These are phyloP conservation scores for Colletotrichum lini DNA, from an alignment of 2,329 filamentous ascomycete species.

Conservation along the genomic window DNA sequence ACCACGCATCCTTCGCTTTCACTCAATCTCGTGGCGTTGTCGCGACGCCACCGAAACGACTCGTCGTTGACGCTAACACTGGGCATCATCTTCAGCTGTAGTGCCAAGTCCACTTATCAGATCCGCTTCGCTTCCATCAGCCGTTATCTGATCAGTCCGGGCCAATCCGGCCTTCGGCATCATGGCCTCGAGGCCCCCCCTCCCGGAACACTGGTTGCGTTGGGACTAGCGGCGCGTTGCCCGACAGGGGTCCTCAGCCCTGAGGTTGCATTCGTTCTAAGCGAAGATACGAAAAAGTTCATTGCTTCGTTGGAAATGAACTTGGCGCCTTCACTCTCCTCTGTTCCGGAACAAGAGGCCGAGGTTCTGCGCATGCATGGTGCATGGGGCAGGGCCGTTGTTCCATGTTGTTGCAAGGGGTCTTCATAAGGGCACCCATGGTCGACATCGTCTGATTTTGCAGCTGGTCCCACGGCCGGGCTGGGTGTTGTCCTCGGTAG, in stretches of 20 bases:
- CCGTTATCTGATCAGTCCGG: constrained; percentile 35
- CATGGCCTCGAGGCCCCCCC: neutral
- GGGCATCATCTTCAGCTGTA: constrained; percentile 2
- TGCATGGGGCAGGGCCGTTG: constrained; percentile 14
- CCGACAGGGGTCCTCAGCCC: constrained; percentile 17
- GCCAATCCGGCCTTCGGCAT: constrained; percentile 11
- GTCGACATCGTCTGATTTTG: constrained; percentile 8
- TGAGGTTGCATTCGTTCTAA: constrained; percentile 29
- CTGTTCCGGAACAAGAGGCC: constrained; percentile 5
- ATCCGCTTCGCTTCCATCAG: constrained; percentile 15
- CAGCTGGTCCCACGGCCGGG: neutral
- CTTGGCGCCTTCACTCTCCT: constrained; percentile 20
- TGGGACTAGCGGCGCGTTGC: constrained; percentile 21
- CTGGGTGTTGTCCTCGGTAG: neutral
- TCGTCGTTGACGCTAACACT: neutral
- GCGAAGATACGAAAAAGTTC: constrained; percentile 19
- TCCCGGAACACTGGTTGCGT: constrained; percentile 23
- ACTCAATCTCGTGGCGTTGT: neutral
- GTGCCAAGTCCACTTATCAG: constrained; percentile 36
- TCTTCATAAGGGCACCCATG: neutral
- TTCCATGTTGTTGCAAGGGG: constrained; percentile 4
- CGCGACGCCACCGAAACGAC: neutral
- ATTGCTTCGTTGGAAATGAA: constrained; percentile 24
- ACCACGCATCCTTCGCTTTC: neutral
- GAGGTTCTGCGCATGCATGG: neutral